Conservation (phyloP, 768 basidiomycete species). For the Rhodotorula diobovata region DNA sequence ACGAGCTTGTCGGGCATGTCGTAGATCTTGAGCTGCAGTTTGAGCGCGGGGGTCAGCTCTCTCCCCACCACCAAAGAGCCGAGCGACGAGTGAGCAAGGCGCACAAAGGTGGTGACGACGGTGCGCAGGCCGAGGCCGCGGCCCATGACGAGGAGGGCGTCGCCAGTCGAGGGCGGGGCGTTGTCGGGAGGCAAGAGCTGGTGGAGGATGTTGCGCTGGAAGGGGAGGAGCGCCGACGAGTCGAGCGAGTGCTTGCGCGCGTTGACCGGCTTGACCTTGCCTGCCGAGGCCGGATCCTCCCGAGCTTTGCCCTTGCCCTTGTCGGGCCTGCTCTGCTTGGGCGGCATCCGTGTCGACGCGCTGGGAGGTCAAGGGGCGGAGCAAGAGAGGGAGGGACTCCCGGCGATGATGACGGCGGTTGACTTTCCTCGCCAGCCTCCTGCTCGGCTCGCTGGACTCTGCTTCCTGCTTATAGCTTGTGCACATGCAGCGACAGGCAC, state of each 20-base stretch:
- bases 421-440: too few species aligned
- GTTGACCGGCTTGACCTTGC: conserved; percentile 10
- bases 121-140: conserved; percentile 83
- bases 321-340: neutral
- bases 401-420: too few species aligned
- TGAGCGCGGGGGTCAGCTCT: neutral
- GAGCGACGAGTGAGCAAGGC: neutral
- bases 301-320: neutral
- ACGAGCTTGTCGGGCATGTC: conserved; percentile 78
- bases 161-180: neutral
- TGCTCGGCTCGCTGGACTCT: too few species aligned
- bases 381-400: too few species aligned
- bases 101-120: conserved; percentile 48
- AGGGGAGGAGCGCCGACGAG: conserved; percentile 31
- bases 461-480: too few species aligned
- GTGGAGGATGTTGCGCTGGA: conserved; percentile 37
- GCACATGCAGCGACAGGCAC: too few species aligned
- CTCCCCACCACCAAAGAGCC: too few species aligned
- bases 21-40: conserved; percentile 84
- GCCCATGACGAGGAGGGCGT: conserved; percentile 62
- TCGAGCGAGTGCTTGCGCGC: neutral
- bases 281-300: neutral
- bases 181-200: conserved; percentile 28
- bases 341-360: neutral
- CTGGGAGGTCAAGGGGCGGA: neutral